These are phyloP conservation scores for Clarireedia monteithiana DNA, from an alignment of 2,329 filamentous ascomycete genomes.

Conservation along the genomic window DNA sequence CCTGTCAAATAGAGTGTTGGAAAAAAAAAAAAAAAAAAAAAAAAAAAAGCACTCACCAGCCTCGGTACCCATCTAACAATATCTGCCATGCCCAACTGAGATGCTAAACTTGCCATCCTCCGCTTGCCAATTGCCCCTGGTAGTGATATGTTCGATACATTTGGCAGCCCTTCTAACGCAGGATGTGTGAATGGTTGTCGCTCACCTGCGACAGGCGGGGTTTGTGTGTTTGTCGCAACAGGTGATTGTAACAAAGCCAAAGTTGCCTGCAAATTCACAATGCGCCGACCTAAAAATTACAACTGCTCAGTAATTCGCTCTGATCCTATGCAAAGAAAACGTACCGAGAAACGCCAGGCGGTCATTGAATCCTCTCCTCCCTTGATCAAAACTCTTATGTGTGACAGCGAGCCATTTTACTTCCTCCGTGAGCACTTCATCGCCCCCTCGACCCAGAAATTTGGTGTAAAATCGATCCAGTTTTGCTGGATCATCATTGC, in stretches of 20 bases:
- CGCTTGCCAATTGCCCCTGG: constrained; percentile 53
- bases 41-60: constrained; percentile 44
- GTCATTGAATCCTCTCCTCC: constrained; percentile 89
- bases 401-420: constrained; percentile 95
- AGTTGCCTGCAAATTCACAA: constrained; percentile 53
- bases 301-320: constrained; percentile 14
- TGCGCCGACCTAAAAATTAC: constrained; percentile 44
- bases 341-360: constrained; percentile 81
- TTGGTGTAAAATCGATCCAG: constrained; percentile 72
- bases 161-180: constrained; percentile 64
- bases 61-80: constrained; percentile 86
- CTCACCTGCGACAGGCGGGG: constrained; percentile 38
- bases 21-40: not conserved
- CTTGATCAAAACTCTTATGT: constrained; percentile 97
- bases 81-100: constrained; percentile 60
- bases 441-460: constrained; percentile 66
- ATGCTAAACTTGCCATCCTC: constrained; percentile 60
- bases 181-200: constrained; percentile 58
- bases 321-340: constrained; percentile 16
- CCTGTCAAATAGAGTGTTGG: too few relatives aligned
- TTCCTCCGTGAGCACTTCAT: constrained; percentile 74
- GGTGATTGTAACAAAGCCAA: constrained; percentile 47
- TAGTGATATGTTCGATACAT: constrained; percentile 56
- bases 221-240: constrained; percentile 23
- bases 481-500: constrained; percentile 67